Evolutionary conservation across 441 rosid species (phyloP), one percentile per base, ranked within the genome.

Genomic region (Gossypium davidsonii): DNA sequence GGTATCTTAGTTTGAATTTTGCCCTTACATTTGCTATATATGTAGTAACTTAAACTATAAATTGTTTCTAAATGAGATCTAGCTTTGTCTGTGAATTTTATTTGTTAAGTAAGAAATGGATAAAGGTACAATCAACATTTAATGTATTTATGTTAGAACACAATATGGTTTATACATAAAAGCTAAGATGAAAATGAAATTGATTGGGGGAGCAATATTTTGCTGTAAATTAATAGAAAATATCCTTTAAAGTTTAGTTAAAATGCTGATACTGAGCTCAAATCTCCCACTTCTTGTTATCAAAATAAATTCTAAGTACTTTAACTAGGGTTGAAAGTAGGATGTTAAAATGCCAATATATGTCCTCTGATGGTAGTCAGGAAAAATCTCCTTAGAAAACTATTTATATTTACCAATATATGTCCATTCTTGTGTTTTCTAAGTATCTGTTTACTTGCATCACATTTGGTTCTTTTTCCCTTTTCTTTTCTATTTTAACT

Each of bases 351-450:
- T 52, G 48, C 46, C 17, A 17, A 10, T 51, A n/a, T 20, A 39
- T 70, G 52, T 34, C 20, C 34, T 18, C 73, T 70, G 72, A 34
- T 68, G 28, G 72, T 28, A 17, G 48, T 51, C 59, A 28, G 28
- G 60, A 23, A 31, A 31, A 10, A 4, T 53, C 18, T 52, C 46
- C 26, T 52, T 68, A 17, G 46, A 11, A 39, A 70, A 53, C 49
- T 18, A 31, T 56, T 52, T 53, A 34, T 34, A 34, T 56, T 55
- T 64, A 49, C 66, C 60, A 28, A 52, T 52, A n/a, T 53, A 53
- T 53, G 73, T 20, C 11, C 18, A n/a, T 68, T 39, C 11, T 15
- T 68, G 34, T 68, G 44, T 52, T 68, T 31, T 31, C 28, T 2
- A 34, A 6, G 12, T 52, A 31, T 31, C 28, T 25, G 23, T 53